Base-by-base conservation (phyloP, 140 eudicot genomes). In the Senecio squalidus region DNA sequence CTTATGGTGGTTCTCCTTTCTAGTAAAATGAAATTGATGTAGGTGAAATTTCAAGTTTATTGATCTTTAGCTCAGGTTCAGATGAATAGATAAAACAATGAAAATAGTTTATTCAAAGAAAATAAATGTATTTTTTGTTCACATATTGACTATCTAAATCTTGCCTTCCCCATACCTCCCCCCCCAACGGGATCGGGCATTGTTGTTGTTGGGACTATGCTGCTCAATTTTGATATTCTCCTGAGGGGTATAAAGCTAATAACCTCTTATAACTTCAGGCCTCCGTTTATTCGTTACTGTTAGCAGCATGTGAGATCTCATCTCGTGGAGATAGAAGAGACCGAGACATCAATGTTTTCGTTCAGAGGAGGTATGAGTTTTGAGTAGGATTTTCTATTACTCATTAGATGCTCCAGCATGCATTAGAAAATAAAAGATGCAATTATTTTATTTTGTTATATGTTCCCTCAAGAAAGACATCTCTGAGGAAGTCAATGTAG, bases 291-390 rank as follows among this genome's bases (percentile, higher is more conserved):
- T 80, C 86, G 38, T 74, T 89, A 33, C 79, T 89, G 62, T 80
- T 76, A 82, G 95, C 97, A 26, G 97, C 89, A 62, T 68, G 71
- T 53, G 97, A 85, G 79, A 75, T 89, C 67, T 72, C 95, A 55
- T 82, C 89, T 33, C 77, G 88, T 56, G 93, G 95, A 69, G 95
- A 85, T 75, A 80, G 93, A 73, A 75, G 89, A 66, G 95, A 89
- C 60, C 76, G 80, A 66, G 95, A 85, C 48, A 78, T 82, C 71
- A 84, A 79, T 77, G 85, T 89, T 20, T 78, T 77, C 73, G 89
- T 89, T 38, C 85, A 89, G 20, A 80, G 84, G 64, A 89, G 95
- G 97, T 89, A 74, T 14, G 24, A 9, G 22, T 17, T 23, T 44
- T 62, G 11, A 24, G 30, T 51, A 15, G 70, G 62, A 14, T 46